These are phyloP conservation scores for Plasmodium chabaudi DNA, from an alignment of 169 alveolate genomes.

Conservation along the genomic window DNA sequence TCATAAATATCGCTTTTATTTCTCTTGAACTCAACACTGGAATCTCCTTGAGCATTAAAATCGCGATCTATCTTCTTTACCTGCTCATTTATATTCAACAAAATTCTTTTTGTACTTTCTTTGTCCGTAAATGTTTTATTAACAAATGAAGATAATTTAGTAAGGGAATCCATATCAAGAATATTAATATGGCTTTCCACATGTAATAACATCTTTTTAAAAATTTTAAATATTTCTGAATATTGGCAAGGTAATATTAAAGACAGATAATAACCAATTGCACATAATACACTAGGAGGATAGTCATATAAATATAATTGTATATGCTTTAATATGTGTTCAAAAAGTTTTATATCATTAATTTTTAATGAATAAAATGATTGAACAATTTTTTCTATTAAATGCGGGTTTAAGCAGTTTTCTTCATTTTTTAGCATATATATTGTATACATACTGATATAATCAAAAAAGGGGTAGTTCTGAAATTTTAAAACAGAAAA, in stretches of 20 bases:
- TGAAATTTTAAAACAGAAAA: constrained; percentile 79
- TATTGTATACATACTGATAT: constrained; percentile 62
- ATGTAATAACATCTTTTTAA: constrained; percentile 64
- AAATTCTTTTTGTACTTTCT: constrained; percentile 31
- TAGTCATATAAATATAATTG: constrained; percentile 41
- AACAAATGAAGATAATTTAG: constrained; percentile 76
- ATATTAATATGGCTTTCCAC: constrained; percentile 6
- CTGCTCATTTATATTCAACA: constrained; percentile 43
- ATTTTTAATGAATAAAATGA: constrained; percentile 78
- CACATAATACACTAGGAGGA: constrained; percentile 67
- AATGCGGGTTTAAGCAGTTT: constrained; percentile 68
- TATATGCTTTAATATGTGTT: constrained; percentile 69
- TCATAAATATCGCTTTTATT: constrained; percentile 70
- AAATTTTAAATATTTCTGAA: constrained; percentile 61
- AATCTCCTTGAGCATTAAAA: too few relatives aligned
- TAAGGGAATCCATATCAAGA: constrained; percentile 39
- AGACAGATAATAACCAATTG: constrained; percentile 43
- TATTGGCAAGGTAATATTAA: constrained; percentile 62
- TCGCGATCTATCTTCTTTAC: constrained; percentile 27
- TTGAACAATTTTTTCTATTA: constrained; percentile 58
- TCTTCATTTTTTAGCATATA: constrained; percentile 37
- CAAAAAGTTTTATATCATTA: constrained; percentile 81
- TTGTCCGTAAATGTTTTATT: constrained; percentile 46
- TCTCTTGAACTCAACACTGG: neutral
- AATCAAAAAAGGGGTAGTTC: constrained; percentile 73